Evolutionary conservation across 495 filamentous ascomycete species (phyloP).

Genomic region (Talaromyces trachyspermus): DNA sequence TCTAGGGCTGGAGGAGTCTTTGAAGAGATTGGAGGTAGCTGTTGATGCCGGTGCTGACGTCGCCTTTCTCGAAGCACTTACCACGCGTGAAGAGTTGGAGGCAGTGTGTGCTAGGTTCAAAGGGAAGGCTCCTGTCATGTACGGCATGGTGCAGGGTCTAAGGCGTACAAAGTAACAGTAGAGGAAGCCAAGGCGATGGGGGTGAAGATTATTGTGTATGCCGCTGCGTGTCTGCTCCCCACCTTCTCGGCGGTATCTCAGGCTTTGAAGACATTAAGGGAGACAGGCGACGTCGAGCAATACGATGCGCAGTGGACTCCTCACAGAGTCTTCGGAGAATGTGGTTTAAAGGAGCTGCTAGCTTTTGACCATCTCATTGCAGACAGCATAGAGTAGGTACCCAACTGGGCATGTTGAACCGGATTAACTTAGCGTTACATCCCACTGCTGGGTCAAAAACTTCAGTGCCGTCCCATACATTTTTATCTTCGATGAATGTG

Average conservation of each 20-base stretch:
- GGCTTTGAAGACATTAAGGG: constrained; percentile 37
- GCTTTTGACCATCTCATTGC: constrained; percentile 38
- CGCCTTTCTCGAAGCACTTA: constrained; percentile 57
- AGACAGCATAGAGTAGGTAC: too few relatives aligned
- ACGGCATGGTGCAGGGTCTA: constrained; percentile 59
- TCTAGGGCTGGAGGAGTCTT: constrained; percentile 54
- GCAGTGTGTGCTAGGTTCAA: constrained; percentile 33
- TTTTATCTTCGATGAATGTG: too few relatives aligned
- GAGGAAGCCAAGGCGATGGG: constrained; percentile 53
- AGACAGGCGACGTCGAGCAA: constrained; percentile 37
- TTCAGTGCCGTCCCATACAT: too few relatives aligned
- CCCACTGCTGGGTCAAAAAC: too few relatives aligned
- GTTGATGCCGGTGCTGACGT: constrained; percentile 53
- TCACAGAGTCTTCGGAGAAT: constrained; percentile 46
- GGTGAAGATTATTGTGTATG: constrained; percentile 56
- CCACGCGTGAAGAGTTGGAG: constrained; percentile 44
- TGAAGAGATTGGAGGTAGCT: constrained; percentile 47
- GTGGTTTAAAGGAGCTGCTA: constrained; percentile 50
- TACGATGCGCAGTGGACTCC: constrained; percentile 38
- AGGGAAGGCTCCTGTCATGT: constrained; percentile 47
- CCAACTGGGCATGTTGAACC: too few relatives aligned
- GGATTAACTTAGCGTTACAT: too few relatives aligned
- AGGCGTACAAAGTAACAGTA: constrained; percentile 47
- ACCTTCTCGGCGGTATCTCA: constrained; percentile 44
- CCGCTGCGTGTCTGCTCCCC: constrained; percentile 41